These are phyloP conservation scores for Cyclotella choctawhatcheeana DNA, from an alignment of 108 stramenopile species.

Conservation along the genomic window DNA sequence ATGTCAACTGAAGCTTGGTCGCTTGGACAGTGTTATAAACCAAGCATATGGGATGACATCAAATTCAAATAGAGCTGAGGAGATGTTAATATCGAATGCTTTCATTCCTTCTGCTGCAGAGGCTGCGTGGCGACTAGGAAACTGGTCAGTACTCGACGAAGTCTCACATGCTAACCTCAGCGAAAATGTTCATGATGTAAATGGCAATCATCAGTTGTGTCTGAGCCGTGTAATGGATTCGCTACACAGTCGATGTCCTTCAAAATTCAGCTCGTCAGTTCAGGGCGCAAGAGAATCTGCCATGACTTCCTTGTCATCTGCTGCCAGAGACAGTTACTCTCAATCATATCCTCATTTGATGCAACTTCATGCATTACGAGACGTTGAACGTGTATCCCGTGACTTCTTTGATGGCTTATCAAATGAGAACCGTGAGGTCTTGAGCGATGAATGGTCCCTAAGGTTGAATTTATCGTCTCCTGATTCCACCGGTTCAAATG, in stretches of 20 bases:
- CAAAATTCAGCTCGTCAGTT: constrained; percentile 39
- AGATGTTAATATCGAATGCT: constrained; percentile 18
- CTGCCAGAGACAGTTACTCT: constrained; percentile 78
- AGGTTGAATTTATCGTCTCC: constrained; percentile 51
- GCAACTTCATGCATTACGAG: constrained; percentile 73
- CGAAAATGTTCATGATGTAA: constrained; percentile 13
- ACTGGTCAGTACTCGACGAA: constrained; percentile 69
- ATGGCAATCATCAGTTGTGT: constrained; percentile 53
- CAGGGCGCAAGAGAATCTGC: constrained; percentile 60
- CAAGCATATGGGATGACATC: constrained; percentile 67
- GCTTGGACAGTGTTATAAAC: constrained; percentile 83
- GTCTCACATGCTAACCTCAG: constrained; percentile 22
- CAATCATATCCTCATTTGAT: constrained; percentile 71
- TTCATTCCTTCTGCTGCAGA: constrained; percentile 69
- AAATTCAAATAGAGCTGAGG: constrained; percentile 6
- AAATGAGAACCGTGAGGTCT: constrained; percentile 29
- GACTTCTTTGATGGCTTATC: constrained; percentile 21
- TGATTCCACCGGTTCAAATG: constrained; percentile 46
- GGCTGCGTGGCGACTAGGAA: constrained; percentile 88
- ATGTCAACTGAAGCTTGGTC: constrained; percentile 82
- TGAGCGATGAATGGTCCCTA: constrained; percentile 53
- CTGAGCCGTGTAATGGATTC: constrained; percentile 72
- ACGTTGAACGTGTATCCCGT: constrained; percentile 67
- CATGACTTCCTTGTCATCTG: constrained; percentile 68
- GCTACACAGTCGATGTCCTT: constrained; percentile 41